These are phyloP conservation scores for Limonium bicolor DNA, from an alignment of 148 eudicot species.

Conservation along the genomic window DNA sequence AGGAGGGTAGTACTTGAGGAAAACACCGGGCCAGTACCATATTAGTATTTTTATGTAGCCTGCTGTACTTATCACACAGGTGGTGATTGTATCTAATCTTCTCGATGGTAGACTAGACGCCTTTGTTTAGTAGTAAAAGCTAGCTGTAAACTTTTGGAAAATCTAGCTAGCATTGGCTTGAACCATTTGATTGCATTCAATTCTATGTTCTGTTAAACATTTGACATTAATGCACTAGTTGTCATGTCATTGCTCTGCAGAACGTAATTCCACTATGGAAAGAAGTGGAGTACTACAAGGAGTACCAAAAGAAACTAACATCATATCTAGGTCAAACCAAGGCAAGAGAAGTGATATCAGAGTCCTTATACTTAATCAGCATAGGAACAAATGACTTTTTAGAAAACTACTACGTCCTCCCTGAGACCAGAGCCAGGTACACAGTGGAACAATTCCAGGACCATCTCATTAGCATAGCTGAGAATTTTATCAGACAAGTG, in stretches of 20 bases:
- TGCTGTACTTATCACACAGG: background rate
- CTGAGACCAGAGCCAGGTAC: background rate
- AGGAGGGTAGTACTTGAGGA: constrained; percentile 15
- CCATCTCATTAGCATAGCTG: constrained; percentile 1
- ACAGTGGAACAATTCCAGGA: constrained; percentile 1
- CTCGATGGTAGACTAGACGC: background rate
- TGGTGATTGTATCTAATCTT: background rate
- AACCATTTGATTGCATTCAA: too few relatives aligned
- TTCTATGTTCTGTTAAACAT: background rate
- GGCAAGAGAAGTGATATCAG: constrained; percentile 1
- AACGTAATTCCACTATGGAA: constrained; percentile 11
- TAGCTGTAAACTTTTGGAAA: too few relatives aligned
- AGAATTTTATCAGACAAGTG: constrained; percentile 2
- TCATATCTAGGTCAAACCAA: constrained; percentile 1
- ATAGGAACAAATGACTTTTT: constrained; percentile 11
- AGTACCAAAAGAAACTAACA: constrained; percentile 7
- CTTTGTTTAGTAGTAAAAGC: too few relatives aligned
- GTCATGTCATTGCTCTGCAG: too few relatives aligned
- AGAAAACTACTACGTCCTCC: constrained; percentile 5
- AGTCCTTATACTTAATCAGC: constrained; percentile 5
- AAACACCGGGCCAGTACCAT: constrained; percentile 12
- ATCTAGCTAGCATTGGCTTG: too few relatives aligned
- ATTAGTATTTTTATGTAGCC: constrained; percentile 15
- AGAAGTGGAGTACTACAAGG: constrained; percentile 12
- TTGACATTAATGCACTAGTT: background rate